Base-by-base conservation (phyloP, 169 alveolate species). In the Plasmodium adleri region DNA sequence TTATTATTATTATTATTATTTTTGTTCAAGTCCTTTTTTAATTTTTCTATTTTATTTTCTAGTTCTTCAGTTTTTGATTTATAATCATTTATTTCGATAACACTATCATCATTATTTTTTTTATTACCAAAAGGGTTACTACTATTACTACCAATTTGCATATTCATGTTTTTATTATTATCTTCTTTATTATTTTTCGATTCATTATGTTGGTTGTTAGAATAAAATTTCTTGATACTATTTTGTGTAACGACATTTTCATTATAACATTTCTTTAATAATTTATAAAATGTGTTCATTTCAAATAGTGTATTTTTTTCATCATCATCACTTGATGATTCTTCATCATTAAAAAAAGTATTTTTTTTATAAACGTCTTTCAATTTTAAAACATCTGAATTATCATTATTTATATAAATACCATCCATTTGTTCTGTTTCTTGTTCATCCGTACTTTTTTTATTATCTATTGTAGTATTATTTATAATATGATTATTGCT, bases 311-410 rank as follows among this genome's bases (percentile, higher is more conserved):
- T 39, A 39, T 39, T 39, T 39, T 39, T 39, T 39, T 39, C 47
- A 13, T 49, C 54, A 6, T 72, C 70, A 28, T 49, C 17, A 32
- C 17, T 72, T n/a, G 15, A 47, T 5, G 49, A 45, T 60, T 24
- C 45, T 66, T 24, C 67, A 15, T 56, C 54, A 22, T 56, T 52
- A 26, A 64, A 78, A 78, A 28, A 78, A 9, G 64, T n/a, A 47
- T 58, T 66, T 71, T 78, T 64, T 13, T 56, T 67, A 59, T 78
- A 78, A 78, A 78, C 52, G 24, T 78, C 74, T 50, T 58, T 59
- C 39, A 78, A 66, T n/a, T 47, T 78, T 50, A 78, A 64, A 39
- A 28, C 50, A 20, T 63, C 17, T 52, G 60, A 45, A 43, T 54
- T 54, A 9, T 71, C 52, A 13, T 49, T 15, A 71, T 71, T 71